These are phyloP conservation scores for Cercophora sp. DNA, from an alignment of 495 filamentous ascomycete genomes.

Conservation along the genomic window DNA sequence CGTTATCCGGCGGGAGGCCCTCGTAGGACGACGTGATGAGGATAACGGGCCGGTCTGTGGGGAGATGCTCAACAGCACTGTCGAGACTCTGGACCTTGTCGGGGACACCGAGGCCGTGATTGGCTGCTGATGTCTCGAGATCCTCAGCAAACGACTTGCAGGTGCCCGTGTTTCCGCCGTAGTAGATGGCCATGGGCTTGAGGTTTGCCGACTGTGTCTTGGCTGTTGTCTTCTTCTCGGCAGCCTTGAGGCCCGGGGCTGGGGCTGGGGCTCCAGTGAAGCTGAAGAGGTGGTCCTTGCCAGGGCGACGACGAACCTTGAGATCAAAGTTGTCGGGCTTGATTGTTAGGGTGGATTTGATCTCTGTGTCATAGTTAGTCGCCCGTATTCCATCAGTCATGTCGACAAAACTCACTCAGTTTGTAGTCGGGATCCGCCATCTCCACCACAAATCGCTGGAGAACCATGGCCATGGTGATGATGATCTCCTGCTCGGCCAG, in stretches of 20 bases:
- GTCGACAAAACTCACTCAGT: constrained; percentile 28
- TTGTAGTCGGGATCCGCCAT: constrained; percentile 53
- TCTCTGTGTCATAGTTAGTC: constrained; percentile 17
- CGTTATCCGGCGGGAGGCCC: constrained; percentile 68
- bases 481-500: constrained; percentile 54
- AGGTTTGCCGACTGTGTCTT: background rate
- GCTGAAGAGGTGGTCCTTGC: constrained; percentile 35
- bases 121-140: constrained; percentile 50
- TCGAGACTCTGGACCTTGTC: constrained; percentile 44
- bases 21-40: constrained; percentile 57
- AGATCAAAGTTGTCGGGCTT: constrained; percentile 65
- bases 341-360: constrained; percentile 60
- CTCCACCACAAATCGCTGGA: constrained; percentile 50
- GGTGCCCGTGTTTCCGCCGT: constrained; percentile 64
- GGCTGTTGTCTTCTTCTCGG: background rate
- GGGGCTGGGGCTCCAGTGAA: constrained; percentile 9
- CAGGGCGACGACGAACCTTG: constrained; percentile 47
- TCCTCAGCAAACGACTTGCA: constrained; percentile 60
- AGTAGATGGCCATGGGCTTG: constrained; percentile 53
- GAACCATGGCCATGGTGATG: constrained; percentile 41
- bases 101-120: constrained; percentile 47
- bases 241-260: background rate
- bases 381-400: background rate
- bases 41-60: constrained; percentile 53
- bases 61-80: constrained; percentile 54